These are phyloP conservation scores for Rhododendron ferrugineum DNA, from an alignment of 148 eudicot species.

Conservation along the genomic window DNA sequence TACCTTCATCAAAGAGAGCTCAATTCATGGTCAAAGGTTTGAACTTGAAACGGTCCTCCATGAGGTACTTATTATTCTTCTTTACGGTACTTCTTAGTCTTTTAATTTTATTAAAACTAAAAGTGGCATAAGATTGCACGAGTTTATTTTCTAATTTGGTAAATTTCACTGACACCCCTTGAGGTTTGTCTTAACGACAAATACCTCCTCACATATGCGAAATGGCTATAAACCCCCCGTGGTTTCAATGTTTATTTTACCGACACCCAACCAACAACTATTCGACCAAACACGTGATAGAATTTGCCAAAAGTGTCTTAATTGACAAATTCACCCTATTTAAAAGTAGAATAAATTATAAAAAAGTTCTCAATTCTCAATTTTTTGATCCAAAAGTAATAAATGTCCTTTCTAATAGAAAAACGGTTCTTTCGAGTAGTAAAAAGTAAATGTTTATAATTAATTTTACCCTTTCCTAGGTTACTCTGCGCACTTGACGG, in stretches of 20 bases:
- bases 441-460: no score
- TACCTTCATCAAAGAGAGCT: constrained; percentile 6
- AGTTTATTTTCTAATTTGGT: not conserved
- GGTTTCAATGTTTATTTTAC: no score
- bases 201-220: not conserved
- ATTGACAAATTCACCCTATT: not conserved
- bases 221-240: not conserved
- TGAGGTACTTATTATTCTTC: not conserved
- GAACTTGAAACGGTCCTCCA: constrained; percentile 1
- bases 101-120: not conserved
- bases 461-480: not conserved
- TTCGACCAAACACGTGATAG: not conserved
- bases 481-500: constrained; percentile 6
- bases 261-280: not conserved
- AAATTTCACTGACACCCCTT: not conserved
- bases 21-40: constrained; percentile 8
- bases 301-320: not conserved
- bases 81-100: not conserved
- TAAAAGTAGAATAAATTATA: not conserved
- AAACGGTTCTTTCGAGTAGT: not conserved
- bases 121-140: not conserved
- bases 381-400: not conserved
- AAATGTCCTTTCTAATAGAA: not conserved
- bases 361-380: not conserved
- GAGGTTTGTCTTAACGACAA: not conserved